phyloP scores from a whole-genome alignment of 139 green algal genomes.

The Coelastrella sp. region DNA sequence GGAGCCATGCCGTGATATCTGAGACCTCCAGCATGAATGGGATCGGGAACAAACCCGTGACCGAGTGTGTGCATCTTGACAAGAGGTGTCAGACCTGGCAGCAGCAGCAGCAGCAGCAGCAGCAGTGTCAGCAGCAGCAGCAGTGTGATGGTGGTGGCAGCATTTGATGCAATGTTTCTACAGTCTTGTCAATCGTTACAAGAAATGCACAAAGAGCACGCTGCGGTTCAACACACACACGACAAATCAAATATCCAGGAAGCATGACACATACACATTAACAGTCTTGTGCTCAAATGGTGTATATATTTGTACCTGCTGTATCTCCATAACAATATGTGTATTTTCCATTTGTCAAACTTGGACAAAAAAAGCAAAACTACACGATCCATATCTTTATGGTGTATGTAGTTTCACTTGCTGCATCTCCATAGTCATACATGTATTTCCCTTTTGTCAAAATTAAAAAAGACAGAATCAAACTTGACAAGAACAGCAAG shows the following conservation, averaged over 20 bases:
- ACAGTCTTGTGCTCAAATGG: too few species aligned
- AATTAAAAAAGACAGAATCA: slow-evolving; percentile 46
- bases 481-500: slow-evolving; percentile 49
- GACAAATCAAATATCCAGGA: too few species aligned
- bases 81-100: slow-evolving; percentile 51
- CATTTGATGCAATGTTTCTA: too few species aligned
- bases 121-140: neutral
- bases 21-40: slow-evolving; percentile 53
- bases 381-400: slow-evolving; percentile 14
- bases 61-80: slow-evolving; percentile 62
- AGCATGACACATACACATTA: too few species aligned
- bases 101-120: slow-evolving; percentile 6
- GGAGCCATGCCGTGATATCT: slow-evolving; percentile 51
- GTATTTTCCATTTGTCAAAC: slow-evolving; percentile 44
- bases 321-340: slow-evolving; percentile 43
- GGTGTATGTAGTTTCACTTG: neutral
- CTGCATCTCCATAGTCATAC: slow-evolving; percentile 47
- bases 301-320: neutral
- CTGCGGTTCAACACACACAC: too few species aligned
- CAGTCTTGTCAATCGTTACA: too few species aligned
- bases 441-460: slow-evolving; percentile 43
- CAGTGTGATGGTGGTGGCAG: too few species aligned
- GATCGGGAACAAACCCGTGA: slow-evolving; percentile 47
- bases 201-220: too few species aligned
- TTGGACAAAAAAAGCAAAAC: slow-evolving; percentile 51